Base-by-base conservation (phyloP, 768 basidiomycete genomes). In the Fomitopsis serialis region DNA sequence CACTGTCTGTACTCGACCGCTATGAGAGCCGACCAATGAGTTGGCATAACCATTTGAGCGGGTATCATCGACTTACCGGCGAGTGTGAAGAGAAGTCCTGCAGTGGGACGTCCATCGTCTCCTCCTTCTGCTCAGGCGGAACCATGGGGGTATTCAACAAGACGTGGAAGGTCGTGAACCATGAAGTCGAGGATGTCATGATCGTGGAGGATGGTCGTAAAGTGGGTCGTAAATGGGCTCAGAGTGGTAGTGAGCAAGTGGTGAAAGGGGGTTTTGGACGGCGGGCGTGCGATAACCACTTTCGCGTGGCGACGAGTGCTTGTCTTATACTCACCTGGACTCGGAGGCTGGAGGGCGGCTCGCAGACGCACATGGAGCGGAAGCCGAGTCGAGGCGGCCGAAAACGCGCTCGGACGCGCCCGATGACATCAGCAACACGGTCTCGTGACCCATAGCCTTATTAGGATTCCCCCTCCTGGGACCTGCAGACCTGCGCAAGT, bases 111-210 rank as follows among this genome's bases (percentile, higher is more conserved):
- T n/a, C 44, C 37, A 45, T 53, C 8, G 48, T 24, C 45, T 45
- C 52, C 22, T 27, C 9, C 32, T 48, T 54, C 19, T 29, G 49
- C 45, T 56, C 55, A 17, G 58, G 55, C 3, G 55, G 55, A 35
- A 56, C 42, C 55, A 59, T 59, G 35, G 58, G 58, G 19, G 58
- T 59, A 42, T 56, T 59, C 45, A 56, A 19, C n/a, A 59, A 42
- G 8, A 56, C 36, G 52, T 55, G 56, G 19, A 55, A 48, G 3
- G 58, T 54, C 25, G 58, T 54, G 19, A 48, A 53, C 22, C 56
- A 35, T 4, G 37, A 40, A 17, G 37, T 40, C 15, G 37, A 40
- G 37, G 15, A 40, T 40, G 37, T 5, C 37, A 40, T 40, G 7
- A 46, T 53, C 44, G 54, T 52, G 47, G 7, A 35, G 13, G 17